Percentiles rank a stretch among this genome's conserved stretches.
Evolutionary conservation across 768 basidiomycete species (phyloP).

Genomic region (Amanita rubescens): DNA sequence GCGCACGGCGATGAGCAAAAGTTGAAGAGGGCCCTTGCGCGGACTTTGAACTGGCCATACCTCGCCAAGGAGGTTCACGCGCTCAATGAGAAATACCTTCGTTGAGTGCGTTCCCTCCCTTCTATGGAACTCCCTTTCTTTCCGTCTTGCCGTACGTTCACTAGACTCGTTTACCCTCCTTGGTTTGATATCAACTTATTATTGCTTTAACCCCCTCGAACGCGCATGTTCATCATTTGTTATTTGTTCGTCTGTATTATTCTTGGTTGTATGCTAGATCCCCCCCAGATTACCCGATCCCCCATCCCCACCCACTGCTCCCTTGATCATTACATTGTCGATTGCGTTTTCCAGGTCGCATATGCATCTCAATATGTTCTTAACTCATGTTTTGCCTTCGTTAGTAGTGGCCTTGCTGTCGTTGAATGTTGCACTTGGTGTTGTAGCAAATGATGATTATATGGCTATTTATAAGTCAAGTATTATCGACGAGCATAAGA

Average conservation of each 20-base stretch:
- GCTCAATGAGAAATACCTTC: constrained; percentile 77
- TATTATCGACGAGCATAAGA: no score
- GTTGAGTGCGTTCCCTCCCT: constrained; percentile 16
- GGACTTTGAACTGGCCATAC: constrained; percentile 77
- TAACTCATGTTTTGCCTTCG: no score
- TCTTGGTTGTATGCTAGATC: background rate
- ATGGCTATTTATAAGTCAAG: no score
- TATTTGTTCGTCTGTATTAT: background rate
- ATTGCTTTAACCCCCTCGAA: background rate
- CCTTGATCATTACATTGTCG: background rate
- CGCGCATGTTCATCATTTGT: no score
- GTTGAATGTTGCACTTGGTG: no score
- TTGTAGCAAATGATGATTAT: no score
- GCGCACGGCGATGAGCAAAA: constrained; percentile 37
- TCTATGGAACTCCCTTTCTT: background rate
- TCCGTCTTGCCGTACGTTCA: background rate
- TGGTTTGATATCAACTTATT: background rate
- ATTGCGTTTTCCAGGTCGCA: background rate
- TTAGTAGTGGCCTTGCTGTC: no score
- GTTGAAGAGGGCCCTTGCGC: constrained; percentile 52
- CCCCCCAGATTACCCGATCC: background rate
- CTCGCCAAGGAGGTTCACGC: constrained; percentile 80
- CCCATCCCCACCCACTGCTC: background rate
- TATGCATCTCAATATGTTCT: no score
- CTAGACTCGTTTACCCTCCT: background rate